These are phyloP conservation scores for Gaeumannomyces sp. DNA, from an alignment of 2,329 filamentous ascomycete species.

Conservation along the genomic window DNA sequence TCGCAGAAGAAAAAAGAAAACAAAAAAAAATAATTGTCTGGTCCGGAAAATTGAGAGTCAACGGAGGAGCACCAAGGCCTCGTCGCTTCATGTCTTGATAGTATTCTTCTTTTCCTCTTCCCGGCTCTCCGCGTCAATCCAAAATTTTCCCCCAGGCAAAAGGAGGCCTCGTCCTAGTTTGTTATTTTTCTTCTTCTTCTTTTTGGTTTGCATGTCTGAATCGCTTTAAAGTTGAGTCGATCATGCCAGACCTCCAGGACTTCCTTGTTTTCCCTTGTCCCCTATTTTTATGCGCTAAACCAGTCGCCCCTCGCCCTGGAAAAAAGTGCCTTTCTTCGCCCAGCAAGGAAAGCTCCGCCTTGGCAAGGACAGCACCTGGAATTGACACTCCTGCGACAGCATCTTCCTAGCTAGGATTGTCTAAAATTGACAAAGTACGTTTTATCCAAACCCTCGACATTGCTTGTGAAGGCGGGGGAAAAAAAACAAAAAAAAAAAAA, in stretches of 20 bases:
- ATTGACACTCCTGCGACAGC: background rate
- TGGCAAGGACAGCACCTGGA: background rate
- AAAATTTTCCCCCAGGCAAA: background rate
- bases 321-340: background rate
- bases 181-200: too few relatives aligned
- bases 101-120: background rate
- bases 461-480: too few relatives aligned
- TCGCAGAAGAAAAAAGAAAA: background rate
- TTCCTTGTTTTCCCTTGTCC: too few relatives aligned
- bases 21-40: background rate
- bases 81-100: background rate
- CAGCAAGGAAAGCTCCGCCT: background rate
- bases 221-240: background rate
- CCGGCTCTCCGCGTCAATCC: background rate
- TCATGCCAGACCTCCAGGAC: background rate
- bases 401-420: background rate
- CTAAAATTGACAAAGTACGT: too few relatives aligned
- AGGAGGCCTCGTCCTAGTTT: background rate
- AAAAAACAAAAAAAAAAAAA: too few relatives aligned
- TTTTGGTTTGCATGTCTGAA: background rate
- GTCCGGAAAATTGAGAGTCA: background rate
- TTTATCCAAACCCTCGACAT: too few relatives aligned
- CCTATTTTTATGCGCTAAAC: background rate
- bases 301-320: background rate
- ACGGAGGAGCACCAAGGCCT: background rate